These are phyloP conservation scores for Chaetoceros tenuissimus DNA, from an alignment of 108 stramenopile species.

Conservation along the genomic window DNA sequence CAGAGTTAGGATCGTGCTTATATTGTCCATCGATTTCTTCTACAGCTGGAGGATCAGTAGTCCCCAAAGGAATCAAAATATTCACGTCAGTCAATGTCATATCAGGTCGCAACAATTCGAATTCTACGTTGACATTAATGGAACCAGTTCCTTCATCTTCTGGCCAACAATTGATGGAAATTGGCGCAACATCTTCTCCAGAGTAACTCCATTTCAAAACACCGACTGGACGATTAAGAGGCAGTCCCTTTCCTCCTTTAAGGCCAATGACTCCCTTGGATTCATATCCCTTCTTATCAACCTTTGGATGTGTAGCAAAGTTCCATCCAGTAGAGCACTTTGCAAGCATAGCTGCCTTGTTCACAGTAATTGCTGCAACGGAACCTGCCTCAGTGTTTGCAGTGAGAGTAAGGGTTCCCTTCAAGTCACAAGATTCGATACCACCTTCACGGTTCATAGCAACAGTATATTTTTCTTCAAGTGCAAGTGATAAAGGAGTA, in stretches of 20 bases:
- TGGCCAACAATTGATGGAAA: slow-evolving; percentile 98
- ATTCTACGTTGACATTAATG: slow-evolving; percentile 96
- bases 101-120: slow-evolving; percentile 71
- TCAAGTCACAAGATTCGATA: slow-evolving; percentile 88
- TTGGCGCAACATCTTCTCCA: slow-evolving; percentile 84
- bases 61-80: slow-evolving; percentile 90
- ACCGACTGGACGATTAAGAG: slow-evolving; percentile 86
- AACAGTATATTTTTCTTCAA: slow-evolving; percentile 90
- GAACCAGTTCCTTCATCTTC: slow-evolving; percentile 89
- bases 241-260: slow-evolving; percentile 93
- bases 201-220: slow-evolving; percentile 89
- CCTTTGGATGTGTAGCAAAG: slow-evolving; percentile 97
- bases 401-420: slow-evolving; percentile 94
- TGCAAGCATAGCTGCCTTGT: slow-evolving; percentile 57
- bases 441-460: slow-evolving; percentile 90
- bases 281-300: slow-evolving; percentile 90
- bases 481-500: slow-evolving; percentile 76
- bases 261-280: slow-evolving; percentile 71
- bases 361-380: slow-evolving; percentile 72
- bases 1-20: slow-evolving; percentile 86
- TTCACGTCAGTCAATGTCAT: slow-evolving; percentile 88
- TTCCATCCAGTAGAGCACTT: slow-evolving; percentile 53
- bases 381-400: slow-evolving; percentile 92
- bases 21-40: slow-evolving; percentile 85
- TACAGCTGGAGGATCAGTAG: slow-evolving; percentile 74